These are phyloP conservation scores for Pseudofabraea citricarpa DNA, from an alignment of 2,329 filamentous ascomycete species.

Conservation along the genomic window DNA sequence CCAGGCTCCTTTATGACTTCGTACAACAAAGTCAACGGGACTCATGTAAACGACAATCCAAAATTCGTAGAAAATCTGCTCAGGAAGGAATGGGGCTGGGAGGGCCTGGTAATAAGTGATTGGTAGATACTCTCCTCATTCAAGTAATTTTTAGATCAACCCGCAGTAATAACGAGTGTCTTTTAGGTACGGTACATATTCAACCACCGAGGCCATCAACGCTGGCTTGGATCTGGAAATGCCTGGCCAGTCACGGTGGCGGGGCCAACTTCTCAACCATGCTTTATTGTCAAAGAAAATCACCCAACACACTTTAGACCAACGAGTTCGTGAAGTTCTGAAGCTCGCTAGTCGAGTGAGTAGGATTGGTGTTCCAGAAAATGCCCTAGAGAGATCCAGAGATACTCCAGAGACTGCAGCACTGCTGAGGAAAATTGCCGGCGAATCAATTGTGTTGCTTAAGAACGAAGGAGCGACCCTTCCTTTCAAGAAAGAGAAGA, in stretches of 20 bases:
- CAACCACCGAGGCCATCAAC: constrained; percentile 40
- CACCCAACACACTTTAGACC: constrained; percentile 5
- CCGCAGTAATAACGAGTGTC: too few relatives aligned
- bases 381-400: constrained; percentile 2
- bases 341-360: background rate
- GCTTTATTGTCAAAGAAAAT: constrained; percentile 2
- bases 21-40: background rate
- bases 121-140: too few relatives aligned
- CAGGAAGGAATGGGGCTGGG: background rate
- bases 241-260: constrained; percentile 39
- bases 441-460: background rate
- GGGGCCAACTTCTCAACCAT: background rate
- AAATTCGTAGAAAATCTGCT: background rate
- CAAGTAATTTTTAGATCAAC: too few relatives aligned
- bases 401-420: constrained; percentile 4
- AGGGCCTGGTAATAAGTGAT: constrained; percentile 9
- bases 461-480: background rate
- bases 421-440: background rate
- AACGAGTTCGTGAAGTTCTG: constrained; percentile 3
- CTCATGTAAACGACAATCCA: background rate
- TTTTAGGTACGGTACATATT: constrained; percentile 39
- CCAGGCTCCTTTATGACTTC: background rate
- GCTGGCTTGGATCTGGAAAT: constrained; percentile 53
- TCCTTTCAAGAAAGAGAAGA: background rate
- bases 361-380: background rate